These are phyloP conservation scores for Rhododendron kiyosumense DNA, from an alignment of 148 eudicot genomes.

Conservation along the genomic window DNA sequence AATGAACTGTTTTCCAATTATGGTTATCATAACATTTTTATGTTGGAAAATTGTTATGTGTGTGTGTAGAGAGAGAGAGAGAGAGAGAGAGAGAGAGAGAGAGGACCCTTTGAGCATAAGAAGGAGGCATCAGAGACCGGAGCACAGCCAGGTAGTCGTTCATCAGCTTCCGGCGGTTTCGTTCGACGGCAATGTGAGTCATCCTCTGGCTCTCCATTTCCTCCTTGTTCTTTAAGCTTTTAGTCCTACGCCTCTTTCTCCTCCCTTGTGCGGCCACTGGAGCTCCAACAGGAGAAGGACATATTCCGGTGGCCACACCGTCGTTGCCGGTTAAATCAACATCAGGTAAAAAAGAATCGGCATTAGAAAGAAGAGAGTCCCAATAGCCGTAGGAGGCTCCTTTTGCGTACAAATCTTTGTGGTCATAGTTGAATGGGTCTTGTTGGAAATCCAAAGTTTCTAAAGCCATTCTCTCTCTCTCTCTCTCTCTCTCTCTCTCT, in stretches of 20 bases:
- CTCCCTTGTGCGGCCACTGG: not conserved
- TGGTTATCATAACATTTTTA: not conserved
- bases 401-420: conserved; percentile 13
- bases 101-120: conserved; percentile 45
- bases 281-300: not conserved
- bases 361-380: conserved; percentile 18
- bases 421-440: conserved; percentile 21
- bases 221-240: conserved; percentile 37
- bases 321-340: not conserved
- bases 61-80: not conserved
- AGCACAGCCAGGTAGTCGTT: conserved; percentile 48
- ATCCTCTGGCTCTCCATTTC: conserved; percentile 56
- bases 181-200: conserved; percentile 56
- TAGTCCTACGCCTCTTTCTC: conserved; percentile 25
- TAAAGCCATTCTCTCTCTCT: conserved; percentile 27
- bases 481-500: not conserved
- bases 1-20: not conserved
- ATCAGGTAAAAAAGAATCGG: conserved; percentile 13
- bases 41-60: too few species aligned
- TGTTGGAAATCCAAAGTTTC: conserved; percentile 36
- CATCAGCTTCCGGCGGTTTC: conserved; percentile 57
- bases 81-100: not conserved
- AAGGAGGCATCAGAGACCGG: conserved; percentile 57
- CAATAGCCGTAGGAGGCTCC: conserved; percentile 1
- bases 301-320: not conserved